phyloP scores from a whole-genome alignment of 2,329 filamentous ascomycete genomes.

The Aureobasidium sp. region DNA sequence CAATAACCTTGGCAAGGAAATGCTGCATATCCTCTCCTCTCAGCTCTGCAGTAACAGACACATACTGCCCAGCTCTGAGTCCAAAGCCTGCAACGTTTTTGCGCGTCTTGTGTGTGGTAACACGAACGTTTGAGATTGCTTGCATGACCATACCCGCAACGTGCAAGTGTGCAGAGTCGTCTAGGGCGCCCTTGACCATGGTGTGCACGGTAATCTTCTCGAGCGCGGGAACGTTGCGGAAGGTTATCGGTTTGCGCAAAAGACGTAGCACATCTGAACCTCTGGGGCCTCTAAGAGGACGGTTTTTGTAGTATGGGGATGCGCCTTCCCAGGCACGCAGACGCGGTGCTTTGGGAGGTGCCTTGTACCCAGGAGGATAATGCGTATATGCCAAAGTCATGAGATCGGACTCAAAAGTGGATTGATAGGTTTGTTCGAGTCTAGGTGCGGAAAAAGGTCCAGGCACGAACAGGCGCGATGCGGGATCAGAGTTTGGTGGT shows the following conservation, averaged over 20 bases:
- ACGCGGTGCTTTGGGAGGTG: slow-evolving; percentile 53
- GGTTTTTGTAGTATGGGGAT: slow-evolving; percentile 90
- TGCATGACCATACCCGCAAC: slow-evolving; percentile 79
- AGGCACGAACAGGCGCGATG: slow-evolving; percentile 79
- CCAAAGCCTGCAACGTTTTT: slow-evolving; percentile 68
- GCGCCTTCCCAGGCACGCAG: slow-evolving; percentile 81
- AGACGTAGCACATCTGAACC: slow-evolving; percentile 66
- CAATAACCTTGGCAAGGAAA: slow-evolving; percentile 83
- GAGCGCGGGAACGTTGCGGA: slow-evolving; percentile 78
- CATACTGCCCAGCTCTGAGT: slow-evolving; percentile 61
- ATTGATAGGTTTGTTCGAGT: slow-evolving; percentile 82
- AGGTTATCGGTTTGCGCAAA: slow-evolving; percentile 61
- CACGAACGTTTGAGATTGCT: slow-evolving; percentile 72
- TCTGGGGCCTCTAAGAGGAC: slow-evolving; percentile 74
- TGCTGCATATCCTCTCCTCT: slow-evolving; percentile 76
- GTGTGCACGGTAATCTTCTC: slow-evolving; percentile 73
- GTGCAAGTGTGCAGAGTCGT: slow-evolving; percentile 68
- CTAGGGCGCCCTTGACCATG: slow-evolving; percentile 59
- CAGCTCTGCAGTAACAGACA: slow-evolving; percentile 71
- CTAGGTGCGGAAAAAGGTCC: slow-evolving; percentile 86
- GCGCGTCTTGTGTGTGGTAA: slow-evolving; percentile 61
- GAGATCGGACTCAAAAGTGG: slow-evolving; percentile 78
- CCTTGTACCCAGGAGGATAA: slow-evolving; percentile 66
- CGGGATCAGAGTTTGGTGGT: slow-evolving; percentile 75
- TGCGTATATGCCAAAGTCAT: slow-evolving; percentile 86